These are phyloP conservation scores for Dendrocalamus latiflorus DNA, from an alignment of 202 grass and related monocot species.

Conservation along the genomic window DNA sequence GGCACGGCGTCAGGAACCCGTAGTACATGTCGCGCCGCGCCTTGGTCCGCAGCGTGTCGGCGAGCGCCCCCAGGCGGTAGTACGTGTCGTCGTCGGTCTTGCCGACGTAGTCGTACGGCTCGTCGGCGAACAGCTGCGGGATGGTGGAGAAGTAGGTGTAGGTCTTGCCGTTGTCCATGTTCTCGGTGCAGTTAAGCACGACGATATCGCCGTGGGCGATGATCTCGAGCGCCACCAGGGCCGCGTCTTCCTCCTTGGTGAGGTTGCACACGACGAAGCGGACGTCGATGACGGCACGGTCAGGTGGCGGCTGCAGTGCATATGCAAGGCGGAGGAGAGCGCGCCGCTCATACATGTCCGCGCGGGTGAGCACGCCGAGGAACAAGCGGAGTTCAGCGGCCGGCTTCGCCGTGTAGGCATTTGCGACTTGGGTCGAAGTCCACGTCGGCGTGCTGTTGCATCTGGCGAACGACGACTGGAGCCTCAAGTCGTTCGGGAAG, in stretches of 20 bases:
- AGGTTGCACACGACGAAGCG: constrained; percentile 45
- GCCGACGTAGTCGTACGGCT: constrained; percentile 50
- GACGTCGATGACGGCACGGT: constrained; percentile 20
- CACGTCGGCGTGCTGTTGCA: no score
- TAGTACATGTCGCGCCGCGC: constrained; percentile 40
- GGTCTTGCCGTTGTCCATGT: constrained; percentile 60
- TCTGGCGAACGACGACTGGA: background rate
- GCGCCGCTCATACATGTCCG: constrained; percentile 46
- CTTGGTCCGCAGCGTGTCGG: constrained; percentile 34
- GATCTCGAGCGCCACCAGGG: constrained; percentile 41
- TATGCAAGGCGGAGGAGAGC: constrained; percentile 54
- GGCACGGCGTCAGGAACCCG: constrained; percentile 43
- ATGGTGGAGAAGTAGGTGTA: constrained; percentile 38
- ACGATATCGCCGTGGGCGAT: constrained; percentile 42
- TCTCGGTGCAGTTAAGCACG: constrained; percentile 54
- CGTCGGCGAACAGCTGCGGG: background rate
- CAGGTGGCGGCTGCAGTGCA: constrained; percentile 6
- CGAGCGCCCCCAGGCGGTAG: constrained; percentile 31
- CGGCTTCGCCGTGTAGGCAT: background rate
- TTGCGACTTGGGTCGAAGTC: no score
- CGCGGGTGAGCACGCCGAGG: constrained; percentile 47
- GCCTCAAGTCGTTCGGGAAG: background rate
- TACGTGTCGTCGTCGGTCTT: constrained; percentile 59
- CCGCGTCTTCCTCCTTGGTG: constrained; percentile 31
- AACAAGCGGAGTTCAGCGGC: constrained; percentile 37